These are phyloP conservation scores for Puya raimondii DNA, from an alignment of 176 grass and related monocot genomes.

Conservation along the genomic window DNA sequence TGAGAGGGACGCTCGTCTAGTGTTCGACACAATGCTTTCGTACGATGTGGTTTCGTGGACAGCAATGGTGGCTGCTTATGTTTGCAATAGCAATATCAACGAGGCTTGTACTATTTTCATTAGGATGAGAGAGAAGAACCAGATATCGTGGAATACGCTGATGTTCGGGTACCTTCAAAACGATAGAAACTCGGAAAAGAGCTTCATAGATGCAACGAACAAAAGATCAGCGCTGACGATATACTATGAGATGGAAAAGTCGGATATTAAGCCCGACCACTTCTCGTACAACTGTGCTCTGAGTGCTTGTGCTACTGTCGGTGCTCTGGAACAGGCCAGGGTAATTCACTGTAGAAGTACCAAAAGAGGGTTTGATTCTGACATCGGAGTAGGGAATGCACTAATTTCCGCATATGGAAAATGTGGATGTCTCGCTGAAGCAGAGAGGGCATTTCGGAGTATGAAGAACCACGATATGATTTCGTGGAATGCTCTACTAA, in stretches of 20 bases:
- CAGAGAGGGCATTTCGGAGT: constrained; percentile 7
- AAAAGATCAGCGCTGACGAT: neutral
- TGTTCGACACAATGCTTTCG: constrained; percentile 14
- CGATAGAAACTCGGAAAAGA: constrained; percentile 2
- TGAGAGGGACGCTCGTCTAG: constrained; percentile 4
- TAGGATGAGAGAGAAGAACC: constrained; percentile 17
- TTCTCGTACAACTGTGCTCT: constrained; percentile 26
- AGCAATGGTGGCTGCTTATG: constrained; percentile 22
- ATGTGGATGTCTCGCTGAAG: constrained; percentile 21
- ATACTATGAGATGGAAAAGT: constrained; percentile 15
- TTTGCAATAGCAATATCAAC: constrained; percentile 2
- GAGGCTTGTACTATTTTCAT: constrained; percentile 15
- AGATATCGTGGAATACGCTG: constrained; percentile 24
- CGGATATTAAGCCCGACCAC: constrained; percentile 16
- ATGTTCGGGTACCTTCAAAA: constrained; percentile 21
- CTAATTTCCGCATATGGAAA: constrained; percentile 23
- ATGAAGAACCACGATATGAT: constrained; percentile 12
- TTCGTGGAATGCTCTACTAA: constrained; percentile 27
- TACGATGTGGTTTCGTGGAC: constrained; percentile 22
- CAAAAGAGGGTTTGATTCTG: constrained; percentile 17
- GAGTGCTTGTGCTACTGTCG: constrained; percentile 13
- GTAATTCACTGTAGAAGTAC: constrained; percentile 21
- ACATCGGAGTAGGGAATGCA: constrained; percentile 21
- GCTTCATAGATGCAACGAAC: neutral
- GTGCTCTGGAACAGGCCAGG: constrained; percentile 16